Percentiles rank a stretch among this genome's conserved stretches.
phyloP scores from a whole-genome alignment of 2,329 filamentous ascomycete genomes.

The Colletotrichum sp. region DNA sequence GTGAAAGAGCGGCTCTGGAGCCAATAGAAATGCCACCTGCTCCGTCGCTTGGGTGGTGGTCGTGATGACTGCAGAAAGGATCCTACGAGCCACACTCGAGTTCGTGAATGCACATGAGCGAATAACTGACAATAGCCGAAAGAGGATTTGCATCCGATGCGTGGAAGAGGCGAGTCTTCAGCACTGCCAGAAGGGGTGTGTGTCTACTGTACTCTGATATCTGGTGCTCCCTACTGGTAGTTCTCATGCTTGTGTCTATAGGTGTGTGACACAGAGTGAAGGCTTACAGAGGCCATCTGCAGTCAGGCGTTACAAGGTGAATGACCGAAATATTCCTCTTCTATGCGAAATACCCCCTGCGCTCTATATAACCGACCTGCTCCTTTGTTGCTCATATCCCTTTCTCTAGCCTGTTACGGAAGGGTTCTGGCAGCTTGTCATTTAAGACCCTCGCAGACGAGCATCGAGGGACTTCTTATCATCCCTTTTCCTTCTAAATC shows the following conservation, averaged over 20 bases:
- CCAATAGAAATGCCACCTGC: background rate
- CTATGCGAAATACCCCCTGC: background rate
- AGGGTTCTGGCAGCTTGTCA: background rate
- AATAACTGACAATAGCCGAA: background rate
- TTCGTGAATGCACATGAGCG: background rate
- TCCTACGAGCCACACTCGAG: background rate
- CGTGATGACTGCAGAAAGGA: background rate
- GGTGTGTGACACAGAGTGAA: background rate
- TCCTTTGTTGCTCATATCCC: background rate
- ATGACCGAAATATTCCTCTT: background rate
- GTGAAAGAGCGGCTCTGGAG: background rate
- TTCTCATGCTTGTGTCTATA: background rate
- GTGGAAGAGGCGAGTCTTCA: background rate
- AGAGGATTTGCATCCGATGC: background rate
- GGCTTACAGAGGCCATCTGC: background rate
- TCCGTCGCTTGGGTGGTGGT: background rate
- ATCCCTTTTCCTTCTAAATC: no score
- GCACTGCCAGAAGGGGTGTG: background rate
- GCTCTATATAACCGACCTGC: background rate
- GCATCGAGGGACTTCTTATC: no score
- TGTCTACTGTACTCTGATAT: background rate
- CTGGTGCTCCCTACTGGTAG: background rate
- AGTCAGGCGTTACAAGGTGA: background rate
- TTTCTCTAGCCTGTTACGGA: background rate
- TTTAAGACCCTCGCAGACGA: background rate